These are phyloP conservation scores for Hortiboletus campestris DNA, from an alignment of 768 basidiomycete genomes.

Conservation along the genomic window DNA sequence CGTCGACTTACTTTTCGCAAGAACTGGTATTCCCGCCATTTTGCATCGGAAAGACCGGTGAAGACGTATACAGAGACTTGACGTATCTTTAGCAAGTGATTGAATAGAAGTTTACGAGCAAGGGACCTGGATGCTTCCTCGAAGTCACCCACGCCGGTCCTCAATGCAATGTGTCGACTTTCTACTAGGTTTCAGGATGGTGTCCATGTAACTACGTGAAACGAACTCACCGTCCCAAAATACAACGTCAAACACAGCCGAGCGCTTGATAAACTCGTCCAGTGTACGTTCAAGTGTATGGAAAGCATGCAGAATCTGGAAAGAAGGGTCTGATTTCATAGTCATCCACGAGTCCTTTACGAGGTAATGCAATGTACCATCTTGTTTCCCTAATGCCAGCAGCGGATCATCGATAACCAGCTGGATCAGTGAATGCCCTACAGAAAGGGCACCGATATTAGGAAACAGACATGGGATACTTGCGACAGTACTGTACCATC, in stretches of 20 bases:
- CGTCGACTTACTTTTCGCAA: conserved; percentile 38
- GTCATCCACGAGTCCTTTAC: not conserved
- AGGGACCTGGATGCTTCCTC: conserved; percentile 47
- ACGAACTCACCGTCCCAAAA: conserved; percentile 53
- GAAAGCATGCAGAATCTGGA: conserved; percentile 64
- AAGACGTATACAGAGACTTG: conserved; percentile 47
- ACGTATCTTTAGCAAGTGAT: conserved; percentile 44
- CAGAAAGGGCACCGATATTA: not conserved
- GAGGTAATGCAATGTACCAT: conserved; percentile 32
- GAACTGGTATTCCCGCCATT: conserved; percentile 47
- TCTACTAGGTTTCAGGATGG: conserved; percentile 31
- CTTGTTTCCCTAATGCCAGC: conserved; percentile 51
- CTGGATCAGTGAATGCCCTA: conserved; percentile 64
- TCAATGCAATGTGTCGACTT: conserved; percentile 41
- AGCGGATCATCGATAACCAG: conserved; percentile 57
- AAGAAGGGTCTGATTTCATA: conserved; percentile 42
- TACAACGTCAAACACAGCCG: conserved; percentile 58
- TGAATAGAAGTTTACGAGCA: conserved; percentile 50
- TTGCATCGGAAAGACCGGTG: conserved; percentile 40
- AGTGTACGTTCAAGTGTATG: conserved; percentile 53
- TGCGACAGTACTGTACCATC: conserved; percentile 44
- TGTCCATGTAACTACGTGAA: not conserved
- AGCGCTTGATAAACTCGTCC: conserved; percentile 45
- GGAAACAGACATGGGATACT: not conserved
- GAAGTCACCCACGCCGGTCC: conserved; percentile 36